Evolutionary conservation across 805 yeast species (phyloP), one percentile per base, ranked within the genome.

Genomic region (Candida koratica): DNA sequence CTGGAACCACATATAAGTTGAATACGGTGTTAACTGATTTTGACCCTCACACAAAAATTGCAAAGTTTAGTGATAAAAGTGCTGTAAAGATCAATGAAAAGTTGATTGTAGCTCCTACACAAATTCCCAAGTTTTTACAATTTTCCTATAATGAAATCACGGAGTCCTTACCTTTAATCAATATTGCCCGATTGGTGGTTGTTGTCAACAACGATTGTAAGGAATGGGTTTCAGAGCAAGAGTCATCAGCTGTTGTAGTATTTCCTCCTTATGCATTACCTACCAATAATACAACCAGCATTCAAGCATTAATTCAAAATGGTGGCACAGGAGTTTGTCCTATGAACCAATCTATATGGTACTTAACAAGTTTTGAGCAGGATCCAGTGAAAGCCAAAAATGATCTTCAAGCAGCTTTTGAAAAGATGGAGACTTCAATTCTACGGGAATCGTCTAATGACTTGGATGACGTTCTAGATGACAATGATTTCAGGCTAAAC

Each of bases 1-100:
- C 93, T 13, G 97, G 97, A 37, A 83, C 97, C 37, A 86, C 94
- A 22, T 90, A 93, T 63, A 87, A 88, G 58, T 69, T 90, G 38
- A 79, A 81, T 53, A 81, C 93, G 11, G 64, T 70, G 25, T 60
- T 90, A 35, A 63, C 63, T 4, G 75, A 77, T 24, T 87, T 67
- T 60, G 90, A 90, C 55, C 77, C 81, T 23, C 62, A 57, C 17
- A 64, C 76, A 19, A 81, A 84, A 51, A 65, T 78, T 16, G 96
- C 95, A 6, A 65, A 67, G 25, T 78, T 85, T 45, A 67, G 73
- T 40, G 96, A 89, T 56, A 93, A 94, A 19, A 73, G 88, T 12
- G 64, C 68, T 34, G 80, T 87, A 23, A 74, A 71, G 42, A 84
- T 90, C 32, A 73, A 80, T 38, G 97, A 93, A 59, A 84, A 84